These are phyloP conservation scores for Daedaleopsis nitida DNA, from an alignment of 768 basidiomycete genomes.

Conservation along the genomic window DNA sequence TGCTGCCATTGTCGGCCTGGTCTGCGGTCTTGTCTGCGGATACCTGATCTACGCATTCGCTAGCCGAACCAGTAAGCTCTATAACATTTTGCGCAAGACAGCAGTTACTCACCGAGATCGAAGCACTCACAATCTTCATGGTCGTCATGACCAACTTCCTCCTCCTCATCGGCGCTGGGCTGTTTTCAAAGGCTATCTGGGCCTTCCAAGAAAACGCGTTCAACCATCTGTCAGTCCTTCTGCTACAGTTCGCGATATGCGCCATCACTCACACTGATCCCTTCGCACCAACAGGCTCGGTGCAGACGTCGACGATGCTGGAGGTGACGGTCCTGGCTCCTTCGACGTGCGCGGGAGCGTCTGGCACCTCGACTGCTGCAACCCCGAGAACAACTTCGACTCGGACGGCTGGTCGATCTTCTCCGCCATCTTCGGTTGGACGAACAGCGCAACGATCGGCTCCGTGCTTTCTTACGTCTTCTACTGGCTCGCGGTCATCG, in stretches of 20 bases:
- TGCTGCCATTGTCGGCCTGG: conserved; percentile 82
- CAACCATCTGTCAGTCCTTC: conserved; percentile 45
- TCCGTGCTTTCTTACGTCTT: conserved; percentile 85
- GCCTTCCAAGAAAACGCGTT: conserved; percentile 72
- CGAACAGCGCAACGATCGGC: conserved; percentile 72
- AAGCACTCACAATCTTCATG: conserved; percentile 84
- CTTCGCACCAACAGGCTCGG: conserved; percentile 51
- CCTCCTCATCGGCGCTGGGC: conserved; percentile 90
- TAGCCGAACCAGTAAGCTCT: conserved; percentile 62
- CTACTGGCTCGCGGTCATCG: conserved; percentile 89
- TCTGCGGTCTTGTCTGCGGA: conserved; percentile 76
- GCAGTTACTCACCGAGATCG: not conserved
- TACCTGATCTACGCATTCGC: conserved; percentile 81
- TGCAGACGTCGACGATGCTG: conserved; percentile 64
- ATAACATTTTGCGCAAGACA: not conserved
- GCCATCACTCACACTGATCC: not conserved
- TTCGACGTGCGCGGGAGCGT: conserved; percentile 82
- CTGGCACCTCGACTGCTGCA: conserved; percentile 87
- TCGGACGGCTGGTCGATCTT: conserved; percentile 79
- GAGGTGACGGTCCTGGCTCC: conserved; percentile 80
- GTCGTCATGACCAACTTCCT: conserved; percentile 90
- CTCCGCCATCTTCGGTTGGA: conserved; percentile 85
- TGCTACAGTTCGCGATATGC: not conserved
- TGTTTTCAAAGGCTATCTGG: conserved; percentile 81
- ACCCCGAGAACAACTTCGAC: conserved; percentile 54